These are phyloP conservation scores for Eremothecium gossypii DNA, from an alignment of 1,139 yeast genomes.

Conservation along the genomic window DNA sequence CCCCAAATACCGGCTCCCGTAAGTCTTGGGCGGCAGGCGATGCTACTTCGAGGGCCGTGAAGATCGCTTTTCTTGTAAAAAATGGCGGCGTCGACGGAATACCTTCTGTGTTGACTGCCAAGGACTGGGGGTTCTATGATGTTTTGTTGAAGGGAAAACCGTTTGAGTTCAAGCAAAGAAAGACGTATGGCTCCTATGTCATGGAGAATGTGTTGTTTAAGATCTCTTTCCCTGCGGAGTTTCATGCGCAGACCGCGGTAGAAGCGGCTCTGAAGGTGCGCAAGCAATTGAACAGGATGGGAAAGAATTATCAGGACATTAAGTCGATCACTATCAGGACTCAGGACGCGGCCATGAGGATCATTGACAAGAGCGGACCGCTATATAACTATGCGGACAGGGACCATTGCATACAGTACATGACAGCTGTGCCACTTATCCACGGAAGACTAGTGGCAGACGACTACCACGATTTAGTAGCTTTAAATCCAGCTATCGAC, in stretches of 20 bases:
- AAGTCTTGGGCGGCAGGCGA: conserved; percentile 64
- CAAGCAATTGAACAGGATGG: conserved; percentile 31
- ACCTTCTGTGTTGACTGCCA: conserved; percentile 48
- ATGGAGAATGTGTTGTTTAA: conserved; percentile 54
- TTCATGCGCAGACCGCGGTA: conserved; percentile 58
- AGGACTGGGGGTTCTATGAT: conserved; percentile 55
- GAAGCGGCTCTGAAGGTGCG: conserved; percentile 45
- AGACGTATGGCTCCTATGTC: conserved; percentile 44
- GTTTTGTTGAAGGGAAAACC: conserved; percentile 45
- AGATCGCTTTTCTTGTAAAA: conserved; percentile 43
- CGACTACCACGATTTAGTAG: conserved; percentile 44
- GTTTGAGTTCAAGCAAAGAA: conserved; percentile 42
- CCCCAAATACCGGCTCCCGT: conserved; percentile 54
- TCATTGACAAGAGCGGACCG: conserved; percentile 51
- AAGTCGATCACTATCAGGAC: conserved; percentile 42
- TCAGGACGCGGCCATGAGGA: conserved; percentile 51
- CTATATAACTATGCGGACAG: conserved; percentile 53
- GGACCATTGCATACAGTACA: conserved; percentile 54
- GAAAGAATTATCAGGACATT: conserved; percentile 41
- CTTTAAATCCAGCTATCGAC: conserved; percentile 45
- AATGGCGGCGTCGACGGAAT: conserved; percentile 43
- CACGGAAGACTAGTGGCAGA: conserved; percentile 48
- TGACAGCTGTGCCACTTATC: conserved; percentile 48
- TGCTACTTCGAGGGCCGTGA: conserved; percentile 52
- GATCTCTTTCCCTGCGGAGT: conserved; percentile 57